These are phyloP conservation scores for Leucosporidium creatinivorum DNA, from an alignment of 768 basidiomycete species.

Conservation along the genomic window DNA sequence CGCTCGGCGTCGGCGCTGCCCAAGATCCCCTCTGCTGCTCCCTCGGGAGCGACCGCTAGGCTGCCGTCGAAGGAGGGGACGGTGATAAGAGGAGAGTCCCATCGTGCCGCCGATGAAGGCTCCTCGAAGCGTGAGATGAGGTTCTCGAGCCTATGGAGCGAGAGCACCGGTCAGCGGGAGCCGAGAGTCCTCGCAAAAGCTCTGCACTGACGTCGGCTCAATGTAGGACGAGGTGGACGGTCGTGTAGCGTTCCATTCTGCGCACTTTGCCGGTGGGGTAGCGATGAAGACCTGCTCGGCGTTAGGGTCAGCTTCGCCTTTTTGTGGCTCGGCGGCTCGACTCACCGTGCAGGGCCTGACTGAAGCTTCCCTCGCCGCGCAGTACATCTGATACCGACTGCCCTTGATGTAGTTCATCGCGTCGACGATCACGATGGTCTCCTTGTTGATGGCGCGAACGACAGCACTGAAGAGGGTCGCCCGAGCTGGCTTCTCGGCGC, in stretches of 20 bases:
- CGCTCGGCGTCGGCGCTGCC: constrained; percentile 42
- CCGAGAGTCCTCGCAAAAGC: not conserved
- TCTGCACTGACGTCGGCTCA: constrained; percentile 61
- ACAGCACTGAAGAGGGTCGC: constrained; percentile 74
- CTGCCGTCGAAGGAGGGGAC: constrained; percentile 57
- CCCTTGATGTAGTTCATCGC: constrained; percentile 97
- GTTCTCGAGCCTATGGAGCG: constrained; percentile 65
- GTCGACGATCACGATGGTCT: constrained; percentile 81
- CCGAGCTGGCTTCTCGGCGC: constrained; percentile 77
- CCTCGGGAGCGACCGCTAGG: constrained; percentile 33
- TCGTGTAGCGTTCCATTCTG: constrained; percentile 62
- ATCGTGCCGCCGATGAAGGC: constrained; percentile 95
- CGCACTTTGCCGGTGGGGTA: constrained; percentile 61
- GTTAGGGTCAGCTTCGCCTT: not conserved
- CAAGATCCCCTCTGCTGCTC: not conserved
- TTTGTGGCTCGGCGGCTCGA: constrained; percentile 14
- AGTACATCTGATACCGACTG: constrained; percentile 96
- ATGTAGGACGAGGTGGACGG: constrained; percentile 52
- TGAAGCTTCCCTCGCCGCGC: constrained; percentile 80
- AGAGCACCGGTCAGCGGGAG: not conserved
- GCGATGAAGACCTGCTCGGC: constrained; percentile 43
- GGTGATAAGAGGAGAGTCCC: constrained; percentile 93
- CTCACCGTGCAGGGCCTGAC: constrained; percentile 78
- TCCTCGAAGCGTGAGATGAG: constrained; percentile 85
- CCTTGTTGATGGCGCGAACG: constrained; percentile 61